A percentile compares a stretch with the other conserved stretches of the same genome.
These are phyloP conservation scores for Blastobotrys proliferans DNA, from an alignment of 1,139 yeast species.

Conservation along the genomic window DNA sequence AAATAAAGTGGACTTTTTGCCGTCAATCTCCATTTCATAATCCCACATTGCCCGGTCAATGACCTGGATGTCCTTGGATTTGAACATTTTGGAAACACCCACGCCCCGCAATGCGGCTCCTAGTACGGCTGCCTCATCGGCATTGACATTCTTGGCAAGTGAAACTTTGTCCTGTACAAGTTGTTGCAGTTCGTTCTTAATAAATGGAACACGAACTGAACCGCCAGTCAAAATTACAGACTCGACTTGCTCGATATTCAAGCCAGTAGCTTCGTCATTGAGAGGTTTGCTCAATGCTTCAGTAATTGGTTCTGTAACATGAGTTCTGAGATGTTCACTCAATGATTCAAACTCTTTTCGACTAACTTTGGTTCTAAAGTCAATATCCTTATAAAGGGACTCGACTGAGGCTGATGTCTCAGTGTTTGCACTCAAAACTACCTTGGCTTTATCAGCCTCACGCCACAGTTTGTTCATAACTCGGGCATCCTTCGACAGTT, in stretches of 20 bases:
- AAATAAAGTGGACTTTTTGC: conserved; percentile 23
- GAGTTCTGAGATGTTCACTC: conserved; percentile 42
- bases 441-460: conserved; percentile 83
- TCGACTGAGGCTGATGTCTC: conserved; percentile 75
- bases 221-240: conserved; percentile 90
- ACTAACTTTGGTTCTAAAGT: conserved; percentile 60
- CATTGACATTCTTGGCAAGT: conserved; percentile 84
- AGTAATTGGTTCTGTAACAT: conserved; percentile 53
- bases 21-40: conserved; percentile 25
- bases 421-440: conserved; percentile 77
- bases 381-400: conserved; percentile 56
- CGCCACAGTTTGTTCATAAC: conserved; percentile 67
- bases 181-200: conserved; percentile 50
- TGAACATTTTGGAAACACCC: conserved; percentile 54
- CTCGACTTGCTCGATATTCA: conserved; percentile 43
- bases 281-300: conserved; percentile 43
- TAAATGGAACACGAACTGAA: conserved; percentile 83
- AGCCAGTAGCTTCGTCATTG: conserved; percentile 28
- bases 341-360: conserved; percentile 75
- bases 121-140: conserved; percentile 91
- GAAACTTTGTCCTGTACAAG: conserved; percentile 50
- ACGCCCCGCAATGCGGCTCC: conserved; percentile 87
- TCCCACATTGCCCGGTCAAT: conserved; percentile 50
- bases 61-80: conserved; percentile 57
- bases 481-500: conserved; percentile 49